Conservation (phyloP, 2,329 filamentous ascomycete species). For the Ilyonectria robusta region DNA sequence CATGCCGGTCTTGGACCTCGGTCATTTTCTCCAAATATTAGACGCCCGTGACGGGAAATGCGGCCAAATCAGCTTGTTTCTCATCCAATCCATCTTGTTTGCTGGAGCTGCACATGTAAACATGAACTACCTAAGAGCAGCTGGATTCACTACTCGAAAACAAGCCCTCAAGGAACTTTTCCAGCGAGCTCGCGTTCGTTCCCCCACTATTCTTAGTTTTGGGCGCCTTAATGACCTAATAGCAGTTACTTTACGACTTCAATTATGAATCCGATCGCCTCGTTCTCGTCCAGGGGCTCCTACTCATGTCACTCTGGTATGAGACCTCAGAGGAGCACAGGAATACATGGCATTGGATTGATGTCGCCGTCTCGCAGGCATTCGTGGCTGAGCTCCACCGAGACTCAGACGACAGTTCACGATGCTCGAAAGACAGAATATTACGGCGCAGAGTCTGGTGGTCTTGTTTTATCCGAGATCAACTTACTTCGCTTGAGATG, state of each 20-base stretch:
- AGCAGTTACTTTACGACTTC: slow-evolving; percentile 87
- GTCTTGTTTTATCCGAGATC: slow-evolving; percentile 95
- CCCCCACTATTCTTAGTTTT: neutral
- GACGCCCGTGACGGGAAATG: slow-evolving; percentile 75
- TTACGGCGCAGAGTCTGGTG: slow-evolving; percentile 97
- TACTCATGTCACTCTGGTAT: slow-evolving; percentile 97
- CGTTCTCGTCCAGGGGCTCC: slow-evolving; percentile 86
- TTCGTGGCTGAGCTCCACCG: slow-evolving; percentile 93
- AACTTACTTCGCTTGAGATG: slow-evolving; percentile 92
- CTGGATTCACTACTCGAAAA: slow-evolving; percentile 84
- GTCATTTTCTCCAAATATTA: slow-evolving; percentile 71
- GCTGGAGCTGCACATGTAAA: slow-evolving; percentile 89
- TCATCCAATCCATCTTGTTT: slow-evolving; percentile 96
- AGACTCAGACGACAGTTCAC: slow-evolving; percentile 79
- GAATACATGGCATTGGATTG: slow-evolving; percentile 99
- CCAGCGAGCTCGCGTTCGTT: slow-evolving; percentile 82
- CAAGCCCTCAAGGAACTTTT: slow-evolving; percentile 89
- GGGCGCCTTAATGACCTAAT: neutral
- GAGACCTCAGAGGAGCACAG: slow-evolving; percentile 96
- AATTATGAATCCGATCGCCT: slow-evolving; percentile 92
- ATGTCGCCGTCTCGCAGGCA: slow-evolving; percentile 89
- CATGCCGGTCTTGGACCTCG: slow-evolving; percentile 79
- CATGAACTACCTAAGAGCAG: slow-evolving; percentile 78
- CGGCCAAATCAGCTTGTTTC: slow-evolving; percentile 82
- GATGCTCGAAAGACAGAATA: slow-evolving; percentile 69